Conservation (phyloP, 1,284 basidiomycete genomes). For the Sanghuangporus baumii region DNA sequence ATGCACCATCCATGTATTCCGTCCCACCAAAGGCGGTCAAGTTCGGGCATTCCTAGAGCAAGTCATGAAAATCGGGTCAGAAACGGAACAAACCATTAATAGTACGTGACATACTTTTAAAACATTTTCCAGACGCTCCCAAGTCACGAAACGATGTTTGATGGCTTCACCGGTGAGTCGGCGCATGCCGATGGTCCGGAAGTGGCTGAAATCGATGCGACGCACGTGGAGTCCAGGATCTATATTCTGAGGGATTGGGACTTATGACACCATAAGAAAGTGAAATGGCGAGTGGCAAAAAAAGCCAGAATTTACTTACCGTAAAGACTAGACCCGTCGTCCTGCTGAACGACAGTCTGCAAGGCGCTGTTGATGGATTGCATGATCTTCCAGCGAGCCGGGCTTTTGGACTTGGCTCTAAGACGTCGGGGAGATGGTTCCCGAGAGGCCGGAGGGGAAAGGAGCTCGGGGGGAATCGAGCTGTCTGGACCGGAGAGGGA, state of each 20-base stretch:
- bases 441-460: conserved; percentile 71
- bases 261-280: conserved; percentile 33
- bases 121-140: conserved; percentile 75
- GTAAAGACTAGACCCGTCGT: conserved; percentile 61
- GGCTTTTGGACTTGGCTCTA: conserved; percentile 68
- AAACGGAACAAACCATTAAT: not conserved
- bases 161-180: conserved; percentile 88
- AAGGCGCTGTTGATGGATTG: conserved; percentile 70
- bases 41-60: conserved; percentile 74
- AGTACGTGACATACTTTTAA: conserved; percentile 56
- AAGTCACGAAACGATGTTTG: conserved; percentile 88
- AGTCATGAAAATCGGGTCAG: not conserved
- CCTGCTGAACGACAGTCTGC: conserved; percentile 55
- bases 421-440: conserved; percentile 73
- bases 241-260: conserved; percentile 66
- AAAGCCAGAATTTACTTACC: conserved; percentile 35
- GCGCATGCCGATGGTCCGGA: conserved; percentile 91
- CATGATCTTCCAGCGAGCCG: conserved; percentile 75
- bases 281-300: conserved; percentile 7
- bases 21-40: conserved; percentile 84
- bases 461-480: conserved; percentile 64
- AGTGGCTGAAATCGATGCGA: conserved; percentile 88
- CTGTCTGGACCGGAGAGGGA: conserved; percentile 54
- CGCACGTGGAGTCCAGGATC: conserved; percentile 72
- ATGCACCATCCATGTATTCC: conserved; percentile 92